Evolutionary conservation across 805 yeast species (phyloP).

Genomic region (Myxozyma nipponensis): DNA sequence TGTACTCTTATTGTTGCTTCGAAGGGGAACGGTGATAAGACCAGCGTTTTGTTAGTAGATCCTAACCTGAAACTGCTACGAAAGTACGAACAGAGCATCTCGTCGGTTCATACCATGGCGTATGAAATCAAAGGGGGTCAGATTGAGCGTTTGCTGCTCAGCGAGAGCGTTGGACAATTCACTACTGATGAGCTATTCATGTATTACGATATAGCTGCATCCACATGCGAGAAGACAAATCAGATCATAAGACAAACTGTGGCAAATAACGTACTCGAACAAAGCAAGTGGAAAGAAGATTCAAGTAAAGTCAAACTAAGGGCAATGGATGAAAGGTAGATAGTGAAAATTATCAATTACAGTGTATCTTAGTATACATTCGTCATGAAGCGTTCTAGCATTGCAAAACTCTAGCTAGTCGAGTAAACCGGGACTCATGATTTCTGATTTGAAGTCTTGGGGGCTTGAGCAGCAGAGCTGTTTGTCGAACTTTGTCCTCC

Average conservation of each 20-base stretch:
- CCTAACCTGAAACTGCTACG: slow-evolving; percentile 32
- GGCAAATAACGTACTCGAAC: slow-evolving; percentile 2
- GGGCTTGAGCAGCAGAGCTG: neutral
- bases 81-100: slow-evolving; percentile 4
- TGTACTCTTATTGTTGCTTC: slow-evolving; percentile 5
- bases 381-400: no score
- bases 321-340: neutral
- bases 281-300: slow-evolving; percentile 7
- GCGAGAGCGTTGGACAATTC: slow-evolving; percentile 73
- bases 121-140: slow-evolving; percentile 51
- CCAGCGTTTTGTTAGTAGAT: slow-evolving; percentile 59
- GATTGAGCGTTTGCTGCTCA: slow-evolving; percentile 55
- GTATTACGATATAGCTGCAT: slow-evolving; percentile 52
- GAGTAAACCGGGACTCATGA: no score
- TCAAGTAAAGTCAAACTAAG: neutral
- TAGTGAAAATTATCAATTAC: no score
- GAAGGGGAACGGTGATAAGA: slow-evolving; percentile 33
- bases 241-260: slow-evolving; percentile 47
- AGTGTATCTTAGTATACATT: neutral
- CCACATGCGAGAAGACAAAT: slow-evolving; percentile 46
- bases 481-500: slow-evolving; percentile 21
- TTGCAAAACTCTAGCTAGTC: no score
- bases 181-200: slow-evolving; percentile 51
- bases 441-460: neutral
- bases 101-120: slow-evolving; percentile 64